These are phyloP conservation scores for Candida michaelii DNA, from an alignment of 805 yeast genomes.

Conservation along the genomic window DNA sequence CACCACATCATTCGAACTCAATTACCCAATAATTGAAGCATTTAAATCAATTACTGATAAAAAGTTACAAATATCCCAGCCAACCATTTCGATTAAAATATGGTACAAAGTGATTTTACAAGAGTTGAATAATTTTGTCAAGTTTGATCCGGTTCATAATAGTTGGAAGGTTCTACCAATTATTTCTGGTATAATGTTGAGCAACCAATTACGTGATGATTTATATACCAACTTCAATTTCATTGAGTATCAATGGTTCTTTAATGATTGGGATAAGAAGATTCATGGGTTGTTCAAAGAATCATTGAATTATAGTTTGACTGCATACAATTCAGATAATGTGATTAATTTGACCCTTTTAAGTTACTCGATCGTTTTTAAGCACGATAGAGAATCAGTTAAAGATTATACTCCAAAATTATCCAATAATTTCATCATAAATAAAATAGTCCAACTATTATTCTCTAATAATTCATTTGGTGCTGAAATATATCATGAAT, in stretches of 20 bases:
- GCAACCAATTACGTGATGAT: constrained; percentile 35
- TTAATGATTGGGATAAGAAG: constrained; percentile 34
- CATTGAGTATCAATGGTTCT: constrained; percentile 31
- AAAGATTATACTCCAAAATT: constrained; percentile 18
- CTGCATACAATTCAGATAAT: constrained; percentile 22
- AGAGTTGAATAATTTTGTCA: constrained; percentile 33
- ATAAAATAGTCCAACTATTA: constrained; percentile 20
- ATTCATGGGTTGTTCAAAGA: constrained; percentile 27
- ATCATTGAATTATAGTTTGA: constrained; percentile 24
- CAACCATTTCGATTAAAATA: constrained; percentile 44
- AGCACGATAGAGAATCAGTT: constrained; percentile 23
- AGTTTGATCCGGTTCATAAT: constrained; percentile 22
- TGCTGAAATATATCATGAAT: constrained; percentile 17
- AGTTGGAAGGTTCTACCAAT: constrained; percentile 51
- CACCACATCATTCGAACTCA: constrained; percentile 22
- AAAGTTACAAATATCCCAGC: constrained; percentile 48
- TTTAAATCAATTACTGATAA: constrained; percentile 46
- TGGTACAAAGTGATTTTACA: constrained; percentile 41
- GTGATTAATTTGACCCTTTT: constrained; percentile 31
- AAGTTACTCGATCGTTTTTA: constrained; percentile 32
- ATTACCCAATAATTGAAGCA: constrained; percentile 46
- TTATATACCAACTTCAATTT: constrained; percentile 28
- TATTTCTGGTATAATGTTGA: constrained; percentile 43
- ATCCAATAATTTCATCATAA: constrained; percentile 19
- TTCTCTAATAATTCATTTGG: constrained; percentile 16